Percentiles rank a stretch among this genome's conserved stretches.
Evolutionary conservation across 1,284 basidiomycete species (phyloP).

Genomic region (Cutaneotrichosporon cyanovorans): DNA sequence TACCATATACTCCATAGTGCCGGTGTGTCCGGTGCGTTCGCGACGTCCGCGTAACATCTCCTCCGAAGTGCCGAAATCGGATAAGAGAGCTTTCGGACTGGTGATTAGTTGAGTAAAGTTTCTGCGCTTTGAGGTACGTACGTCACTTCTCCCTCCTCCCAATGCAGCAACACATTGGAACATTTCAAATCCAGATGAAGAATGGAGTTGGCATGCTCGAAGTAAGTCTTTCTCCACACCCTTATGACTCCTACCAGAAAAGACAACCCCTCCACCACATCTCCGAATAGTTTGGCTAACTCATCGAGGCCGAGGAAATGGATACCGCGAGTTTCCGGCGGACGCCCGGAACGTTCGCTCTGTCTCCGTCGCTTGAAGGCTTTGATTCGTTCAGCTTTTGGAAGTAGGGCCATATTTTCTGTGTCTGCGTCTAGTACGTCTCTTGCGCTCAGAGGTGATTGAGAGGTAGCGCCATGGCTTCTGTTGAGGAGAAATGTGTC

Average conservation of each 20-base stretch:
- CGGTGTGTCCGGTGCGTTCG: slow-evolving; percentile 77
- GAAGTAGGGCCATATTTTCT: slow-evolving; percentile 51
- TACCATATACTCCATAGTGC: slow-evolving; percentile 62
- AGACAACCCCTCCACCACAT: slow-evolving; percentile 67
- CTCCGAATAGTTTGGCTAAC: slow-evolving; percentile 64
- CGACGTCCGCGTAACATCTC: slow-evolving; percentile 68
- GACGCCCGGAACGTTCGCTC: too few relatives aligned
- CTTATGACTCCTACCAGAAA: too few relatives aligned
- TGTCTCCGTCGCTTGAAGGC: slow-evolving; percentile 45
- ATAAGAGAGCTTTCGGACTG: slow-evolving; percentile 65
- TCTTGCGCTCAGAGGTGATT: slow-evolving; percentile 19
- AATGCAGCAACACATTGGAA: slow-evolving; percentile 83
- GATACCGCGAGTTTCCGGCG: slow-evolving; percentile 56
- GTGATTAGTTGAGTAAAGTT: background rate
- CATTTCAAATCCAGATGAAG: slow-evolving; percentile 88
- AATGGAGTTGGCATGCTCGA: slow-evolving; percentile 72
- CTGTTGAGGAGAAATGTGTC: slow-evolving; percentile 78
- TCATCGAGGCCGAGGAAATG: slow-evolving; percentile 74
- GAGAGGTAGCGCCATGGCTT: slow-evolving; percentile 11
- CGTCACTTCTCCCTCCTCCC: slow-evolving; percentile 79
- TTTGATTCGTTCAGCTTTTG: slow-evolving; percentile 55
- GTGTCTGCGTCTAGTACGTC: slow-evolving; percentile 30
- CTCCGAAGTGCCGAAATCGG: slow-evolving; percentile 88
- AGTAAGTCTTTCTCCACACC: too few relatives aligned
- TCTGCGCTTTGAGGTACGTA: slow-evolving; percentile 8